A percentile compares a stretch with the other conserved stretches of the same genome.
Conservation (phyloP, 768 basidiomycete species). For the Pleurotus citrinopileatus region DNA sequence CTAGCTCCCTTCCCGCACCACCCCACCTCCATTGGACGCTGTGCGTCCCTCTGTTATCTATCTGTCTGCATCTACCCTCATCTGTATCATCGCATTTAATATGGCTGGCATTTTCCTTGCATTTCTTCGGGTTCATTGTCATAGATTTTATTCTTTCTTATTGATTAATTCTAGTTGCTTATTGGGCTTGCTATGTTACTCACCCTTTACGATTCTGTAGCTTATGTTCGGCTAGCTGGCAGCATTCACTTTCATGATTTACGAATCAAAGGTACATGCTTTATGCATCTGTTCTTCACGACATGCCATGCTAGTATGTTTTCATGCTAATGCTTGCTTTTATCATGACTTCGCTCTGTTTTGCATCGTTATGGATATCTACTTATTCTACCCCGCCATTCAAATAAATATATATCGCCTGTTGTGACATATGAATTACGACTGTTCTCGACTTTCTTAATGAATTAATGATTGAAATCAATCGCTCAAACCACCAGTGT, state of each 20-base stretch:
- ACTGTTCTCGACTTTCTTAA: background rate
- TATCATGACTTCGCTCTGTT: conserved; percentile 1
- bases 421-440: background rate
- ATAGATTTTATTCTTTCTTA: conserved; percentile 8
- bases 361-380: background rate
- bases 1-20: conserved; percentile 17
- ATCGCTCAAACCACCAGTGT: too few species aligned
- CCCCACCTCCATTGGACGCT: background rate
- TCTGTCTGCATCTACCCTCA: background rate
- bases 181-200: conserved; percentile 4
- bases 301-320: background rate
- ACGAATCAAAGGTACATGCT: background rate
- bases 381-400: background rate
- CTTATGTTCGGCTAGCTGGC: conserved; percentile 1
- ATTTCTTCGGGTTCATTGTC: conserved; percentile 2
- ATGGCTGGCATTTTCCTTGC: background rate
- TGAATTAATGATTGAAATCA: background rate
- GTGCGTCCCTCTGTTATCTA: background rate
- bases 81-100: background rate
- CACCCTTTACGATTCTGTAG: background rate
- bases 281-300: background rate
- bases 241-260: conserved; percentile 7
- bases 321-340: conserved; percentile 6
- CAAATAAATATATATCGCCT: too few species aligned
- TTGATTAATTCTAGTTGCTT: conserved; percentile 1